Base-by-base conservation (phyloP, 345 rosid species). In the Kandelia obovata region DNA sequence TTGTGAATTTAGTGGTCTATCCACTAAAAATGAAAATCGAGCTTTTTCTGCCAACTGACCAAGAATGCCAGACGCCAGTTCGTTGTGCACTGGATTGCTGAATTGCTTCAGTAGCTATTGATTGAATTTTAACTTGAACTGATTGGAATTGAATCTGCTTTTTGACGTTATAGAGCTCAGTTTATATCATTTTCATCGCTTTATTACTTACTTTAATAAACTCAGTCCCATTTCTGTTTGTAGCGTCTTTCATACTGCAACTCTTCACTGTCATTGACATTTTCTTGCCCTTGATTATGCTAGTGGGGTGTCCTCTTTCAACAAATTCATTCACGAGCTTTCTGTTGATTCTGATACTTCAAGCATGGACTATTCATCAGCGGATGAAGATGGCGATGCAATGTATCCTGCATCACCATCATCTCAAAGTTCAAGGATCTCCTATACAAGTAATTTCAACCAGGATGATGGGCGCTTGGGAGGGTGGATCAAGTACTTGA, bases 231-330 rank as follows among this genome's bases (percentile, higher is more conserved):
- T 43, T 39, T 43, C 17, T 3, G 49, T 43, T 11, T 3, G 1
- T 11, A 43, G 19, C 5, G 8, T 51, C n/a, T 26, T 56, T 27
- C 32, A 27, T 23, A 25, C 8, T 25, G 23, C n/a, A 31, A 10
- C n/a, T 8, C 4, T 10, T 10, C 5, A 6, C 21, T 31, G 31
- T 58, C 30, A 21, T 23, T 72, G 66, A 43, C 64, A 51, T 69
- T 70, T 52, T 27, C 21, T 35, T 77, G 2, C 43, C 28, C 31
- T 71, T 51, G 56, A 56, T 78, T 59, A 52, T 63, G 61, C 51
- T 79, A 95, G 99, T 78, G 98, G 94, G 25, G 99, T 84, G 56
- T 95, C 99, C 73, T 95, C 99, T 27, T 95, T 95, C 86, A 95
- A 92, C 83, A 89, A 81, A 43, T 87, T 95, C 74, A 78, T 95